Evolutionary conservation across 345 rosid species (phyloP).

Genomic region (Gossypium ekmanianum): DNA sequence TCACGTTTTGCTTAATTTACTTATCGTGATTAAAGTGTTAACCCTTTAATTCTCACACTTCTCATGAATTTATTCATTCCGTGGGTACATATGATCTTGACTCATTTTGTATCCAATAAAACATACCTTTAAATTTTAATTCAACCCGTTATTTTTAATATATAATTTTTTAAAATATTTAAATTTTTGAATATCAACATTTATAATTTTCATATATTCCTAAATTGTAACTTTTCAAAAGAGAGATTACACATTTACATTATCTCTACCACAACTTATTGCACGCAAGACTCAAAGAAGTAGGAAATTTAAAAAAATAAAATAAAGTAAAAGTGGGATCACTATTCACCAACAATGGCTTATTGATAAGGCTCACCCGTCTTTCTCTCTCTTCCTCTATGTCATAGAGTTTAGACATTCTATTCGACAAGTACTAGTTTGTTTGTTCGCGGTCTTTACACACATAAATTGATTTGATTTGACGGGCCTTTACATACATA

Average conservation of each 20-base stretch:
- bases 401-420: neutral
- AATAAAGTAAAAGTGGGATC: conserved; percentile 8
- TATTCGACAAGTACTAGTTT: conserved; percentile 12
- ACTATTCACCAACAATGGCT: neutral
- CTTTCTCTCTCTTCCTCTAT: neutral
- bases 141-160: too few species aligned
- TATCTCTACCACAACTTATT: neutral
- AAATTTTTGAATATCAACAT: too few species aligned
- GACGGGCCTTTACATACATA: conserved; percentile 1
- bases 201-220: too few species aligned
- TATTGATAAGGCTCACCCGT: conserved; percentile 1
- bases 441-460: conserved; percentile 29
- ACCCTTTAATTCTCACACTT: neutral
- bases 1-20: neutral
- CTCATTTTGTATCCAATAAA: too few species aligned
- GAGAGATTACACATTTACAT: too few species aligned
- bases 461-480: conserved; percentile 14
- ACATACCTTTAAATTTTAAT: too few species aligned
- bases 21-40: neutral
- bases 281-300: neutral
- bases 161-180: too few species aligned
- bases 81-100: too few species aligned
- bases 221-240: too few species aligned
- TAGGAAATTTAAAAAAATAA: neutral
- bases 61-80: conserved; percentile 2